Conservation (phyloP, 805 yeast genomes). For the Kuraishia hungarica region DNA sequence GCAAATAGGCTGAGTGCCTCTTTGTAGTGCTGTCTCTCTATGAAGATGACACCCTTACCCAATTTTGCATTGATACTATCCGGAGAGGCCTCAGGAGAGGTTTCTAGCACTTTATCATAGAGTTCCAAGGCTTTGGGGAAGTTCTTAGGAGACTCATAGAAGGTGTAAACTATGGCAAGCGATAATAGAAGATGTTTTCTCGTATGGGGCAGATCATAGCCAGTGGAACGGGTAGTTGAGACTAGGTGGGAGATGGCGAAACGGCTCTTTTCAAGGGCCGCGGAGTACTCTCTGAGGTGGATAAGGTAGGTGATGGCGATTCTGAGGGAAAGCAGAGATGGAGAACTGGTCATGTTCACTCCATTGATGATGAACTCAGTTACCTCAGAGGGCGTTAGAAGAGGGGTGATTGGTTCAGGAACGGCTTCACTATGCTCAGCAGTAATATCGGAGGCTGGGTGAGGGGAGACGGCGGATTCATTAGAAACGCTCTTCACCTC, state of each 20-base stretch:
- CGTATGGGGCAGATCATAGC: conserved; percentile 40
- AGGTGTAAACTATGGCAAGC: conserved; percentile 71
- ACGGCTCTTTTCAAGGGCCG: conserved; percentile 52
- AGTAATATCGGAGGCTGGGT: no score
- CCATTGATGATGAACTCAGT: conserved; percentile 28
- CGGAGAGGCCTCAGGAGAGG: conserved; percentile 28
- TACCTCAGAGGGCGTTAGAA: conserved; percentile 27
- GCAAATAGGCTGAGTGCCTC: conserved; percentile 48
- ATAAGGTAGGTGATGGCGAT: conserved; percentile 55
- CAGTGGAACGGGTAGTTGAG: conserved; percentile 33
- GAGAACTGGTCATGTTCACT: conserved; percentile 13
- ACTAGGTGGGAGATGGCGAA: conserved; percentile 51
- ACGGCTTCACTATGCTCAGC: background rate
- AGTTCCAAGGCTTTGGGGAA: conserved; percentile 64
- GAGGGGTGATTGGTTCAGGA: background rate
- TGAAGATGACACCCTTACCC: conserved; percentile 74
- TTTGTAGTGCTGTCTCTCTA: conserved; percentile 51
- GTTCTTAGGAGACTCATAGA: conserved; percentile 87
- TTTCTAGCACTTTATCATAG: conserved; percentile 51
- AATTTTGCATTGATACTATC: conserved; percentile 53
- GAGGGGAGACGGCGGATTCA: no score
- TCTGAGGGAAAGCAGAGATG: conserved; percentile 53
- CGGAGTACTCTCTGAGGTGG: conserved; percentile 52
- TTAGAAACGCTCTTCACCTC: no score
- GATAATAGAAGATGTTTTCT: conserved; percentile 52